Evolutionary conservation across 495 filamentous ascomycete species (phyloP).

Genomic region (Margaritispora aquatica): DNA sequence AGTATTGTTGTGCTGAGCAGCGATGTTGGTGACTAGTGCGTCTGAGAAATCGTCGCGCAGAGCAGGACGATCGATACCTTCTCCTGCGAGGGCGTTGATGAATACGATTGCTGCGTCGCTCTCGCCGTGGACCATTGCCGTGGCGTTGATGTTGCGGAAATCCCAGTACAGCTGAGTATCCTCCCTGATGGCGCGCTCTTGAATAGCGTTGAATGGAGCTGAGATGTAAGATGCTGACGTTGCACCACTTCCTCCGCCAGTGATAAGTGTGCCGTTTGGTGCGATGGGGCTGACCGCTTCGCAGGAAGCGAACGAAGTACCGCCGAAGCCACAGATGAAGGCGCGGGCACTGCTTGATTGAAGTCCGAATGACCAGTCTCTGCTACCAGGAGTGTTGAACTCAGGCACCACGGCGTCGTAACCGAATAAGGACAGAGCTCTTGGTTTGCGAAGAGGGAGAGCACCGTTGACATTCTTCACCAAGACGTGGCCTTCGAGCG

Average conservation of each 20-base stretch:
- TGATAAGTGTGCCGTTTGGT: constrained; percentile 75
- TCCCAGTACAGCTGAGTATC: constrained; percentile 47
- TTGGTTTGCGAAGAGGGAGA: constrained; percentile 47
- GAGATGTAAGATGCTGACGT: constrained; percentile 24
- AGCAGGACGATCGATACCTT: constrained; percentile 41
- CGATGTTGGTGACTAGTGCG: constrained; percentile 43
- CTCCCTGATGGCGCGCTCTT: constrained; percentile 46
- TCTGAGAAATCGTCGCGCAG: constrained; percentile 46
- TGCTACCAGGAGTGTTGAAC: background rate
- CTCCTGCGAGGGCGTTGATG: constrained; percentile 53
- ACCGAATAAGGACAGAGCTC: constrained; percentile 43
- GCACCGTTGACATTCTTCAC: constrained; percentile 53
- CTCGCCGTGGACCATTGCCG: constrained; percentile 30
- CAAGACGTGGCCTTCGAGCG: constrained; percentile 51
- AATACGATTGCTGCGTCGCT: constrained; percentile 65
- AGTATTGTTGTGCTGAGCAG: constrained; percentile 50
- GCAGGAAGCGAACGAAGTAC: constrained; percentile 58
- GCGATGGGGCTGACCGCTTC: constrained; percentile 54
- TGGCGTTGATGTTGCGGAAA: constrained; percentile 28
- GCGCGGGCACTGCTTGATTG: constrained; percentile 11
- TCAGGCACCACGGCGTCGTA: constrained; percentile 33
- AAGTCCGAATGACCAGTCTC: constrained; percentile 52
- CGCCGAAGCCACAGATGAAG: background rate
- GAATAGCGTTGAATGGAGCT: constrained; percentile 54
- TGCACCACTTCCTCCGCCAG: constrained; percentile 41